phyloP scores from a whole-genome alignment of 192 early-diverging fungal genomes.

The Coemansia sp. region DNA sequence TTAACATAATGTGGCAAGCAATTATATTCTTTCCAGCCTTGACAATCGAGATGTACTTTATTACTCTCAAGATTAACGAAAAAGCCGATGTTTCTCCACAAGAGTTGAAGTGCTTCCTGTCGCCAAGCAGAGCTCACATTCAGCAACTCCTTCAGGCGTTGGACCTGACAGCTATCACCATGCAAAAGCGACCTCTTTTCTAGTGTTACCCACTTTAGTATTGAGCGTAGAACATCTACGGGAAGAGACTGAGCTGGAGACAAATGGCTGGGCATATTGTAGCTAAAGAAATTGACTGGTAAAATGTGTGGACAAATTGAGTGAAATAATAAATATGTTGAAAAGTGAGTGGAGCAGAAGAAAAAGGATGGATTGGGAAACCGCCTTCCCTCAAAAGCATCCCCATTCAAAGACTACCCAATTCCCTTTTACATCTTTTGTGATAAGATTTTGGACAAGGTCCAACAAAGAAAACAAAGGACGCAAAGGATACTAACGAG shows the following conservation, averaged over 20 bases:
- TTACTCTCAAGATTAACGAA: background rate
- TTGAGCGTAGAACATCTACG: background rate
- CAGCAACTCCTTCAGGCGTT: background rate
- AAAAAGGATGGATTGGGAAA: too few relatives aligned
- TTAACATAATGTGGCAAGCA: background rate
- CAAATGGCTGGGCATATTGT: background rate
- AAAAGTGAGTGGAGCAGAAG: background rate
- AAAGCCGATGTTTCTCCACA: too few relatives aligned
- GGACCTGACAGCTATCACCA: background rate
- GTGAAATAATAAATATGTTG: background rate
- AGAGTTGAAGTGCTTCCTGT: background rate
- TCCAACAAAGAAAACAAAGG: too few relatives aligned
- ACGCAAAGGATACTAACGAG: too few relatives aligned
- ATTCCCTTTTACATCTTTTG: too few relatives aligned
- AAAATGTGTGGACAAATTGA: too few relatives aligned
- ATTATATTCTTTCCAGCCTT: background rate
- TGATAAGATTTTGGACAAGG: too few relatives aligned
- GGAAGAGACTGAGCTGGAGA: background rate
- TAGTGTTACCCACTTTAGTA: background rate
- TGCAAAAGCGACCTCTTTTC: background rate
- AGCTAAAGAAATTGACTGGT: background rate
- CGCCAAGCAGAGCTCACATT: background rate
- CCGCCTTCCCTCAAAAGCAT: too few relatives aligned
- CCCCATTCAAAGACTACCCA: too few relatives aligned
- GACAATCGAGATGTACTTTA: background rate